A percentile compares a stretch with the other conserved stretches of the same genome.
Conservation (phyloP, 2,329 filamentous ascomycete genomes). For the Pseudonectria foliicola region DNA sequence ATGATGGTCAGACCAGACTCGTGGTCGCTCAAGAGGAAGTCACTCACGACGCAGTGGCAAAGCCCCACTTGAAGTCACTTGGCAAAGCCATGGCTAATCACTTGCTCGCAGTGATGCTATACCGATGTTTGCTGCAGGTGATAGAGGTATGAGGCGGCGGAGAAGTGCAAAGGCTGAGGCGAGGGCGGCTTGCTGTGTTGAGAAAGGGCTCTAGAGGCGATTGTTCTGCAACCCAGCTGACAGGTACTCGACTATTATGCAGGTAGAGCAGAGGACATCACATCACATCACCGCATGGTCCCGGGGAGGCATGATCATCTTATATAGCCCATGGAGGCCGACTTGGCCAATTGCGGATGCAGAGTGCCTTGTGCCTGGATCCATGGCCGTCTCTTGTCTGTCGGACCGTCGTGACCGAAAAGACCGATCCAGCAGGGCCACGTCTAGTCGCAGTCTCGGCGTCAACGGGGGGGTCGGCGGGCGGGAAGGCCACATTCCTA, state of each 20-base stretch:
- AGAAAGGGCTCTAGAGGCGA: too few relatives aligned
- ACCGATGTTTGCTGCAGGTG: neutral
- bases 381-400: conserved; percentile 15
- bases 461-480: too few relatives aligned
- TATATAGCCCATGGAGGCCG: conserved; percentile 18
- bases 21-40: neutral
- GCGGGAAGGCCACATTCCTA: neutral
- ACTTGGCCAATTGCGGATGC: conserved; percentile 10
- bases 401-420: conserved; percentile 49
- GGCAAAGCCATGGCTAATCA: conserved; percentile 48
- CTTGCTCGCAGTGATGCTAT: neutral
- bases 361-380: conserved; percentile 10
- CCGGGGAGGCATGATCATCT: conserved; percentile 13
- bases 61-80: conserved; percentile 70
- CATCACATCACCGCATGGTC: neutral
- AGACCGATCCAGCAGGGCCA: conserved; percentile 12
- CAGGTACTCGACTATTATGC: conserved; percentile 1
- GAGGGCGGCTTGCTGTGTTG: neutral
- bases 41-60: conserved; percentile 66
- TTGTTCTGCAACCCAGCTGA: too few relatives aligned
- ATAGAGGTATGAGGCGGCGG: neutral
- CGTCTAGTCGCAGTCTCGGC: too few relatives aligned
- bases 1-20: conserved; percentile 9
- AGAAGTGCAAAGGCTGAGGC: neutral
- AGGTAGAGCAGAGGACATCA: neutral